These are phyloP conservation scores for Trichoderma erinaceum DNA, from an alignment of 495 filamentous ascomycete genomes.

Conservation along the genomic window DNA sequence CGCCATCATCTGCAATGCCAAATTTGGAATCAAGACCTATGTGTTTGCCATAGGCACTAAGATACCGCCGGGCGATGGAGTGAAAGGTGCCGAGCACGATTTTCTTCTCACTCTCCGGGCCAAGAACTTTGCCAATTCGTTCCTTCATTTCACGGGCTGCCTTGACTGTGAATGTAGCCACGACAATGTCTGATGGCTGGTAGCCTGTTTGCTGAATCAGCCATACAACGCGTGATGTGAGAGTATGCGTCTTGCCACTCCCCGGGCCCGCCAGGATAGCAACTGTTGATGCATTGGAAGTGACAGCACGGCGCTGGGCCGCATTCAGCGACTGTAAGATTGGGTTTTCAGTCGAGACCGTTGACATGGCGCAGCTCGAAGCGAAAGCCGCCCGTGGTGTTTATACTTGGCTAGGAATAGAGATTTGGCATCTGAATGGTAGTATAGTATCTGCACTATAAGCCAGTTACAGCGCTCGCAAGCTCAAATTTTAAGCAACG, in stretches of 20 bases:
- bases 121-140: slow-evolving; percentile 71
- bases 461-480: not conserved
- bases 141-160: slow-evolving; percentile 94
- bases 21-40: slow-evolving; percentile 81
- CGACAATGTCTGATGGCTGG: slow-evolving; percentile 86
- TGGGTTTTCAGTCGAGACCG: slow-evolving; percentile 15
- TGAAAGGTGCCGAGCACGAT: slow-evolving; percentile 94
- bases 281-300: slow-evolving; percentile 66
- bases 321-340: slow-evolving; percentile 68
- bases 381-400: not conserved
- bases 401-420: not conserved
- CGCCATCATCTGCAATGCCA: slow-evolving; percentile 84
- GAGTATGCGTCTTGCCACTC: slow-evolving; percentile 90
- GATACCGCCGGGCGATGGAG: slow-evolving; percentile 81
- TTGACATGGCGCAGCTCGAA: slow-evolving; percentile 14
- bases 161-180: slow-evolving; percentile 97
- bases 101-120: slow-evolving; percentile 67
- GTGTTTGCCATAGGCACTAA: slow-evolving; percentile 76
- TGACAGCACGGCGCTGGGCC: slow-evolving; percentile 80
- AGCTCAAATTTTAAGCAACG: not conserved
- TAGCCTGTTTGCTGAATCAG: slow-evolving; percentile 74
- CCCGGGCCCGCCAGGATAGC: slow-evolving; percentile 86
- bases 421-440: not conserved
- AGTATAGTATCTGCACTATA: not conserved
- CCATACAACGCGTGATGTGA: slow-evolving; percentile 91